Conservation (phyloP, 176 grass and related monocot genomes). For the Echinochloa phyllopogon region DNA sequence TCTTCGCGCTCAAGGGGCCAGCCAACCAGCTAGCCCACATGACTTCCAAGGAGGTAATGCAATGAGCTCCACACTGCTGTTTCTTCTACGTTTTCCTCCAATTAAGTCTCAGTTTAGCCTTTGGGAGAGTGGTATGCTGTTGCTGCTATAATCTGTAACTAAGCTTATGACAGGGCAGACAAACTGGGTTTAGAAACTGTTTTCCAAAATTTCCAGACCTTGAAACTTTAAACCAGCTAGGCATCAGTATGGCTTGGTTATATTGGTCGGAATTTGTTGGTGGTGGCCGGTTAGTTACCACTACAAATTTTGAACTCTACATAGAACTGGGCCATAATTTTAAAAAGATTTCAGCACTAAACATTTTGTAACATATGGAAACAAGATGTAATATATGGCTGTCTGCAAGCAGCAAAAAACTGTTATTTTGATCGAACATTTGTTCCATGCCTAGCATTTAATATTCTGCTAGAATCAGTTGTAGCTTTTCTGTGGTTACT, state of each 20-base stretch:
- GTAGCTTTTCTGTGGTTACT: neutral
- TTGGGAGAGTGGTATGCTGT: neutral
- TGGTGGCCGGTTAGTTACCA: neutral
- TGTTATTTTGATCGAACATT: neutral
- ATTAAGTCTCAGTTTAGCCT: neutral
- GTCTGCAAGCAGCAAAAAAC: neutral
- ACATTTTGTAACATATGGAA: neutral
- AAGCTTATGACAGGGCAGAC: neutral
- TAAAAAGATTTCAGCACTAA: neutral
- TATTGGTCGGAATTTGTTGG: neutral
- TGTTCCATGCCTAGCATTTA: neutral
- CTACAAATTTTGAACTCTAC: too few relatives aligned
- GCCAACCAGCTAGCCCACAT: conserved; percentile 85
- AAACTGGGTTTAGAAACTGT: neutral
- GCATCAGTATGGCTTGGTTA: neutral
- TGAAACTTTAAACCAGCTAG: neutral
- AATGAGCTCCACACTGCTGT: neutral
- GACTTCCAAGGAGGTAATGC: conserved; percentile 90
- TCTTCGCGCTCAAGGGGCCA: conserved; percentile 95
- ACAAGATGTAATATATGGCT: neutral
- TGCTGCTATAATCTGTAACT: neutral
- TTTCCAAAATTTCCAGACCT: neutral
- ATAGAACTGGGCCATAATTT: neutral
- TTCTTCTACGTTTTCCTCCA: neutral
- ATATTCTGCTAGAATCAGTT: neutral